Conservation (phyloP, 148 eudicot species). For the Persicaria tinctoria region DNA sequence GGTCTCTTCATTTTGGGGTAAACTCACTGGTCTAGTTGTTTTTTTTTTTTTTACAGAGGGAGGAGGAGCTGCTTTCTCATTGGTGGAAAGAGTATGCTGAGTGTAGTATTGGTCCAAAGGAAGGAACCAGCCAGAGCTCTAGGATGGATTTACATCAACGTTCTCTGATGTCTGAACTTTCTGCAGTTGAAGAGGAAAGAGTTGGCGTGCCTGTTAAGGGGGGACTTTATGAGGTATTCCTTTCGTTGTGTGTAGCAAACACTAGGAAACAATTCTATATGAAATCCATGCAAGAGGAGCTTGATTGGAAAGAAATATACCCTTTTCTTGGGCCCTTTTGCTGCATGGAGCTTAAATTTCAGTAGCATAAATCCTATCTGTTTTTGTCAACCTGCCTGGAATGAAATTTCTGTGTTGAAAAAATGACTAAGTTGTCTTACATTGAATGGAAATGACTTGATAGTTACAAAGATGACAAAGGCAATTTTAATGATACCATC, state of each 20-base stretch:
- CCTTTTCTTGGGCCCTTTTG: neutral
- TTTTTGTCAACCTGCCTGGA: neutral
- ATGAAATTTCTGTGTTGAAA: neutral
- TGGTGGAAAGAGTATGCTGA: slow-evolving; percentile 99
- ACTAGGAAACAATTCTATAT: neutral
- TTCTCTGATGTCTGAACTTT: slow-evolving; percentile 23
- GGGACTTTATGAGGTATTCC: slow-evolving; percentile 86
- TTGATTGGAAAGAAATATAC: too few species aligned
- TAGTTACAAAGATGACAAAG: neutral
- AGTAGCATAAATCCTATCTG: neutral
- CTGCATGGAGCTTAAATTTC: neutral
- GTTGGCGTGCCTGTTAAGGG: slow-evolving; percentile 99
- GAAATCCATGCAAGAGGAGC: neutral
- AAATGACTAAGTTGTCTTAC: neutral
- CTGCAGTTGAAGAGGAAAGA: slow-evolving; percentile 72
- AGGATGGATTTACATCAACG: slow-evolving; percentile 20
- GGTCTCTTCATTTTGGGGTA: too few species aligned
- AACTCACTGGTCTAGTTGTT: too few species aligned
- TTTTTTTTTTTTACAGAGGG: slow-evolving; percentile 38
- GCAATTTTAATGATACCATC: neutral
- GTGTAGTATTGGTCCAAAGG: slow-evolving; percentile 90
- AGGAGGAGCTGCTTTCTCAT: slow-evolving; percentile 79
- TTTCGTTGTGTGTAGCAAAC: neutral
- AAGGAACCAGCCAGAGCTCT: slow-evolving; percentile 26
- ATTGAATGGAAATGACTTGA: neutral